Evolutionary conservation across 768 basidiomycete species (phyloP), one percentile per base, ranked within the genome.

Genomic region (Jaapia argillacea): DNA sequence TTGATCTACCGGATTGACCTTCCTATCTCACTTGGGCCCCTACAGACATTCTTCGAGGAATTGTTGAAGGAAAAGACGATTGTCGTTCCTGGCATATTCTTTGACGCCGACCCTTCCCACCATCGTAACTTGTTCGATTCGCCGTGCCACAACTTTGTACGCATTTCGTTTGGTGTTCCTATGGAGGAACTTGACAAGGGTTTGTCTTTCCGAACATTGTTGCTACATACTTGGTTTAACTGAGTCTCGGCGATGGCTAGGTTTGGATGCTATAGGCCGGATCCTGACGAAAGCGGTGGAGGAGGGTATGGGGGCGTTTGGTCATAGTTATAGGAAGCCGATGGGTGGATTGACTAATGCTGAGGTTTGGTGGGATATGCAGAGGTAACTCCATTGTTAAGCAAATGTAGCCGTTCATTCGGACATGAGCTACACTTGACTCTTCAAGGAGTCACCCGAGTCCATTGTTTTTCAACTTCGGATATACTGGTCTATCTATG

Each of bases 11-110:
- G 37, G 24, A 36, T 31, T 18, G 22, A 26, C 16, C 6, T 4
- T 13, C 44, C 7, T 16, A 22, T 12, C 10, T 38, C 25, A 36
- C 12, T 31, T 18, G n/a, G n/a, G 7, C 22, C 40, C 18, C 46
- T n/a, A n/a, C n/a, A n/a, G n/a, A 88, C 85, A 4, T 94, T 96
- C 76, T 97, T 97, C 56, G 91, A 94, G 56, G 91, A 92, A 61
- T 68, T 91, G 36, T 71, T 94, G 42, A 94, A 91, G 63, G 85
- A 88, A 62, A 74, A 88, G 62, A 85, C 88, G 6, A 91, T 91
- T 50, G 85, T 89, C 43, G 88, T 92, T 38, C 89, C 90, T 4
- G 91, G 91, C 10, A 86, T 86, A 51, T 91, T 90, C 69, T 89
- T 90, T 51, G 85, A 87, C 53, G 82, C 85, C 56, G 81, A 71